A percentile compares a stretch with the other conserved stretches of the same genome.
phyloP scores from a whole-genome alignment of 2,329 filamentous ascomycete species.

The Ceratocystiopsis minuta region DNA sequence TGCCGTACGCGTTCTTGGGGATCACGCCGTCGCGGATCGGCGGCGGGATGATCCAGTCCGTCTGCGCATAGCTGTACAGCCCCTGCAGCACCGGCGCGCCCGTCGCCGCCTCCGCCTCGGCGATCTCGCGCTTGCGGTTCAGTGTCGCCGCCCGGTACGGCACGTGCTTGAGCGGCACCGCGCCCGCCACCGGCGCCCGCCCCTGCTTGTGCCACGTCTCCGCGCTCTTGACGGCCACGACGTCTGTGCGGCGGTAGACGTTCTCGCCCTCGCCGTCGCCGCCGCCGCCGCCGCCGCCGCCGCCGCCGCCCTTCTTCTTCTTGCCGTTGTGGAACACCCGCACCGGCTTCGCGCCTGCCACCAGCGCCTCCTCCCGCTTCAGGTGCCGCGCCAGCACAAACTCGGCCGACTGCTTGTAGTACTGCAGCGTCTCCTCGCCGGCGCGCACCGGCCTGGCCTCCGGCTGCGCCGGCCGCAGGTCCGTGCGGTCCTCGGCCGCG shows the following conservation, averaged over 20 bases:
- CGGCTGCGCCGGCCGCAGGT: slow-evolving; percentile 53
- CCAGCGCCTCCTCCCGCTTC: slow-evolving; percentile 77
- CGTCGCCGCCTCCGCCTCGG: slow-evolving; percentile 61
- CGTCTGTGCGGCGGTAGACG: slow-evolving; percentile 62
- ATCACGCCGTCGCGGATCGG: slow-evolving; percentile 74
- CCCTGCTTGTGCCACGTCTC: slow-evolving; percentile 99
- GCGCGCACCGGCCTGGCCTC: slow-evolving; percentile 58
- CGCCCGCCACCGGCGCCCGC: slow-evolving; percentile 51
- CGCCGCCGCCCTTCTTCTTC: slow-evolving; percentile 16
- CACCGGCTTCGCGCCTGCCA: slow-evolving; percentile 47
- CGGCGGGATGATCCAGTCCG: slow-evolving; percentile 84
- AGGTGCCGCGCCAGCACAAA: slow-evolving; percentile 75
- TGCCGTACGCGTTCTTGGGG: slow-evolving; percentile 86
- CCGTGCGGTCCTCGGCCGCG: slow-evolving; percentile 59
- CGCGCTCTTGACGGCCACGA: slow-evolving; percentile 71
- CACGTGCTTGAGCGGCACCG: slow-evolving; percentile 65
- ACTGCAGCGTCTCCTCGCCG: slow-evolving; percentile 67
- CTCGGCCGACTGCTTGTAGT: slow-evolving; percentile 71
- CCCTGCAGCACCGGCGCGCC: slow-evolving; percentile 78
- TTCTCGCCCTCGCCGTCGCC: slow-evolving; percentile 44
- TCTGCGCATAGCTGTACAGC: slow-evolving; percentile 68
- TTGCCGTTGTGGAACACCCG: slow-evolving; percentile 54
- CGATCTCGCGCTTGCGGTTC: slow-evolving; percentile 72
- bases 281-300: background rate
- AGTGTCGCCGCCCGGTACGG: slow-evolving; percentile 82